Percentiles rank a stretch among this genome's conserved stretches.
phyloP scores from a whole-genome alignment of 805 yeast genomes.

The Saccharomycopsis sp. region DNA sequence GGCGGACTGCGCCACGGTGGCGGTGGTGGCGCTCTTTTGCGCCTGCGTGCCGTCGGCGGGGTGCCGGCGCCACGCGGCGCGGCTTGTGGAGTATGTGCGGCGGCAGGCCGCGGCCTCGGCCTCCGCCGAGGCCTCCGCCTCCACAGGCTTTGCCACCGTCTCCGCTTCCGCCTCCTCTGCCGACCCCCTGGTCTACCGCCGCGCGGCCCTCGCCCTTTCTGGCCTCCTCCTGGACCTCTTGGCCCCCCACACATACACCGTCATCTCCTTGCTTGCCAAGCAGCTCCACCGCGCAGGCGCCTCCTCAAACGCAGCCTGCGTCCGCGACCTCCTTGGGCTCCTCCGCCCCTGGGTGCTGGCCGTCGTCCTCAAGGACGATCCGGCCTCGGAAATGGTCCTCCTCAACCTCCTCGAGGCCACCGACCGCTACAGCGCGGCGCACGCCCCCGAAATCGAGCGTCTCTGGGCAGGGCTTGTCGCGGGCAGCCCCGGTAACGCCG shows the following conservation, averaged over 20 bases:
- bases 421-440: constrained; percentile 60
- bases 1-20: too few relatives aligned
- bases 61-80: too few relatives aligned
- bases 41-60: too few relatives aligned
- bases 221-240: constrained; percentile 57
- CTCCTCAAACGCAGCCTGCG: constrained; percentile 50
- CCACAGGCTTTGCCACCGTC: too few relatives aligned
- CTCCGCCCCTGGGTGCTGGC: constrained; percentile 90
- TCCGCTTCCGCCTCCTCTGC: too few relatives aligned
- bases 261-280: constrained; percentile 69
- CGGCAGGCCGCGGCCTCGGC: too few relatives aligned
- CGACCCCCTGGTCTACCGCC: constrained; percentile 85
- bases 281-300: constrained; percentile 54
- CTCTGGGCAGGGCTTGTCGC: constrained; percentile 92
- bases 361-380: constrained; percentile 49
- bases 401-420: constrained; percentile 81
- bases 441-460: constrained; percentile 86
- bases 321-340: constrained; percentile 74
- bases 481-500: constrained; percentile 63
- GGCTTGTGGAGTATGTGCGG: too few relatives aligned
- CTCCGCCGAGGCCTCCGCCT: too few relatives aligned
- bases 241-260: constrained; percentile 51
- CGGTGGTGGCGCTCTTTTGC: too few relatives aligned
- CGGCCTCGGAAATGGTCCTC: constrained; percentile 60
- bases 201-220: constrained; percentile 76